phyloP scores from a whole-genome alignment of 1,284 basidiomycete genomes.

The Ustilago nuda region DNA sequence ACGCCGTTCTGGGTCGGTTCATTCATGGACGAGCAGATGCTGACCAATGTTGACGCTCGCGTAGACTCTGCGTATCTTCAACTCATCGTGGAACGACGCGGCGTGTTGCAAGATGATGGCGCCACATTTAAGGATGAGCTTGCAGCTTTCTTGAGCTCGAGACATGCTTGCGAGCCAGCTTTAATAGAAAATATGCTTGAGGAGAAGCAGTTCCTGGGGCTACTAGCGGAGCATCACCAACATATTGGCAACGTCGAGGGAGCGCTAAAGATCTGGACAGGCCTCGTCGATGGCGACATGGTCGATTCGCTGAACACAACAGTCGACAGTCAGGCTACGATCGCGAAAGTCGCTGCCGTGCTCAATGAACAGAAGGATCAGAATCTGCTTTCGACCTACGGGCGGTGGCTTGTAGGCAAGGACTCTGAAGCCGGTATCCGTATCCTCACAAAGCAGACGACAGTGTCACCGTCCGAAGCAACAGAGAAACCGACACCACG shows the following conservation, averaged over 20 bases:
- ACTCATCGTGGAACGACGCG: slow-evolving; percentile 25
- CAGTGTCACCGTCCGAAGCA: neutral
- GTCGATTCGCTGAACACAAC: slow-evolving; percentile 14
- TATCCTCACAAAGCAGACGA: slow-evolving; percentile 43
- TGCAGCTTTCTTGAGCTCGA: slow-evolving; percentile 22
- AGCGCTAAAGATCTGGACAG: slow-evolving; percentile 45
- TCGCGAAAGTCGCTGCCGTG: slow-evolving; percentile 35
- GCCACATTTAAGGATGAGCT: slow-evolving; percentile 25
- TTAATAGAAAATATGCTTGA: slow-evolving; percentile 27
- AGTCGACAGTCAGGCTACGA: slow-evolving; percentile 16
- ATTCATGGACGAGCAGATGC: slow-evolving; percentile 46
- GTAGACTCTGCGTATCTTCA: slow-evolving; percentile 36
- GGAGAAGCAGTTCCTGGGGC: slow-evolving; percentile 12
- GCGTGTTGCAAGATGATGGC: neutral
- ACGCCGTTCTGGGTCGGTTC: slow-evolving; percentile 21
- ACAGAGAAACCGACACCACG: slow-evolving; percentile 13
- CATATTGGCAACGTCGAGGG: slow-evolving; percentile 20
- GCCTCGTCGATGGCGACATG: slow-evolving; percentile 50
- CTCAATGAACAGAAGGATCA: slow-evolving; percentile 28
- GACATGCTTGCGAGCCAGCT: slow-evolving; percentile 34
- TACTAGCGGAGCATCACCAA: slow-evolving; percentile 42
- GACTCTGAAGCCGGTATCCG: slow-evolving; percentile 53
- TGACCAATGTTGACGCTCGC: slow-evolving; percentile 22
- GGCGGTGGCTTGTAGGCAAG: slow-evolving; percentile 57
- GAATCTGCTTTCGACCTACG: slow-evolving; percentile 39